Conservation (phyloP, 768 basidiomycete genomes). For the Cystoderma amianthinum region DNA sequence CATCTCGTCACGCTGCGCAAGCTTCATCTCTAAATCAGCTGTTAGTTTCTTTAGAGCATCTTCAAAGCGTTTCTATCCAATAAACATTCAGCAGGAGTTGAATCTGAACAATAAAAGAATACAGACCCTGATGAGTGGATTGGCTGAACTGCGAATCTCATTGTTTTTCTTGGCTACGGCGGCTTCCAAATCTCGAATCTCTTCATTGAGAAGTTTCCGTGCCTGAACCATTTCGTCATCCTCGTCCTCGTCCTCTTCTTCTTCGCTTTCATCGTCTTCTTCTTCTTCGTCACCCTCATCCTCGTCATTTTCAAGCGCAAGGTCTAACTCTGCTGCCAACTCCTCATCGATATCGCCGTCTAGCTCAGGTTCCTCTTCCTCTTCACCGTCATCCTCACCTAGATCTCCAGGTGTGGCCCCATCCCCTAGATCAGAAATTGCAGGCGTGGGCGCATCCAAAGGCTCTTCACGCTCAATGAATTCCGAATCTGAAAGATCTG, state of each 20-base stretch:
- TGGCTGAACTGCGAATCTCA: slow-evolving; percentile 78
- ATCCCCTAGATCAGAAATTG: slow-evolving; percentile 61
- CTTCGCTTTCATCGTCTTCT: slow-evolving; percentile 64
- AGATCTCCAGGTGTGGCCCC: slow-evolving; percentile 50
- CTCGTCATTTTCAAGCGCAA: slow-evolving; percentile 68
- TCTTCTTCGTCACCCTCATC: slow-evolving; percentile 62
- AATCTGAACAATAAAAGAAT: background rate
- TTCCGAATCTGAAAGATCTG: slow-evolving; percentile 85
- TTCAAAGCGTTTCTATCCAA: slow-evolving; percentile 78
- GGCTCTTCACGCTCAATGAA: slow-evolving; percentile 66
- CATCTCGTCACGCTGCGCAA: slow-evolving; percentile 71
- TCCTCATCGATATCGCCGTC: slow-evolving; percentile 87
- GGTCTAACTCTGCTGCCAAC: slow-evolving; percentile 80
- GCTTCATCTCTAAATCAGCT: slow-evolving; percentile 81
- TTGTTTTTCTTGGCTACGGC: slow-evolving; percentile 81
- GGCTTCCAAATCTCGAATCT: slow-evolving; percentile 83
- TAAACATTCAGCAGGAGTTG: background rate
- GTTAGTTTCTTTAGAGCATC: slow-evolving; percentile 86
- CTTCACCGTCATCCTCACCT: slow-evolving; percentile 52
- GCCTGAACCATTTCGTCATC: slow-evolving; percentile 78
- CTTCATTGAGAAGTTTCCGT: slow-evolving; percentile 77
- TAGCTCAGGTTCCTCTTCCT: slow-evolving; percentile 54
- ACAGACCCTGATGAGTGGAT: slow-evolving; percentile 78
- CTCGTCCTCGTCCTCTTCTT: slow-evolving; percentile 75
- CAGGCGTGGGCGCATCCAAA: slow-evolving; percentile 68